These are phyloP conservation scores for Pharnaceum exiguum DNA, from an alignment of 148 eudicot species.

Conservation along the genomic window DNA sequence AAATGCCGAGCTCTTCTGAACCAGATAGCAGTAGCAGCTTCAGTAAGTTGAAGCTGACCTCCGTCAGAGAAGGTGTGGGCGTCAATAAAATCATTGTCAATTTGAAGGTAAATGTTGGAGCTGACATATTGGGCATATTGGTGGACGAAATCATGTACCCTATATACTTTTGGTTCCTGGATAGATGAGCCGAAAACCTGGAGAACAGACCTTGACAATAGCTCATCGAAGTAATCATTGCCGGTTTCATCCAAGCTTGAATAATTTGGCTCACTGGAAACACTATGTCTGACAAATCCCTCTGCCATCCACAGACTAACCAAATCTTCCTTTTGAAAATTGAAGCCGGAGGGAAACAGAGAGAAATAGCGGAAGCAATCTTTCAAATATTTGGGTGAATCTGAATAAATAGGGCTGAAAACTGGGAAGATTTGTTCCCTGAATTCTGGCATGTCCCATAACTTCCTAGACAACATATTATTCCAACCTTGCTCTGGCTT, in stretches of 20 bases:
- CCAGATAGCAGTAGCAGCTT: background rate
- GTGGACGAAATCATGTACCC: constrained; percentile 16
- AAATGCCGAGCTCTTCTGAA: constrained; percentile 8
- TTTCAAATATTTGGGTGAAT: constrained; percentile 1
- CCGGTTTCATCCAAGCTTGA: constrained; percentile 10
- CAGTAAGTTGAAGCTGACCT: background rate
- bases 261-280: background rate
- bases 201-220: constrained; percentile 11
- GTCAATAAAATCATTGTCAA: constrained; percentile 7
- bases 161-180: constrained; percentile 1
- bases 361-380: constrained; percentile 15
- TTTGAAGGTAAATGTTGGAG: constrained; percentile 4
- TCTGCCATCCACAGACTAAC: constrained; percentile 16
- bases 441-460: constrained; percentile 19
- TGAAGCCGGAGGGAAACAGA: constrained; percentile 1
- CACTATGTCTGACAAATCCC: constrained; percentile 5
- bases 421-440: constrained; percentile 4
- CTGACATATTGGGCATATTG: constrained; percentile 10
- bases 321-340: constrained; percentile 7
- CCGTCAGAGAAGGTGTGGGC: background rate
- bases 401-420: constrained; percentile 9
- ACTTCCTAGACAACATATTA: background rate
- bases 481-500: constrained; percentile 1
- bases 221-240: constrained; percentile 10
- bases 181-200: constrained; percentile 11